Percentiles rank a stretch among this genome's conserved stretches.
Conservation (phyloP, 2,329 filamentous ascomycete species). For the Fusarium sp. region DNA sequence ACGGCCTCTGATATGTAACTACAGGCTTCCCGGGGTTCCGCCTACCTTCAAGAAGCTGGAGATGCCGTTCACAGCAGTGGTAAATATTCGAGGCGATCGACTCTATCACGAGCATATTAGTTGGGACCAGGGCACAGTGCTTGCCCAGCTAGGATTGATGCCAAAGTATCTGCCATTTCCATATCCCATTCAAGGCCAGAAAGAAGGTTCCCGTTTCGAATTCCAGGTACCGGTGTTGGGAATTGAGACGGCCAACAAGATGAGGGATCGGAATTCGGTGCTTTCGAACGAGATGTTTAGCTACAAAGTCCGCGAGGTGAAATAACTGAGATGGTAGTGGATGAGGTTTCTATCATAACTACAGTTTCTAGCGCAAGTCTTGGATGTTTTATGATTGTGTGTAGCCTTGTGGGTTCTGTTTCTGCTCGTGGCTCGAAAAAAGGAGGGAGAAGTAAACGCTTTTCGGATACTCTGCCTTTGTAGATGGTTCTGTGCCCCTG, state of each 20-base stretch:
- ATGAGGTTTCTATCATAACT: neutral
- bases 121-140: conserved; percentile 74
- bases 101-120: conserved; percentile 74
- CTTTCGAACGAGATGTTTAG: conserved; percentile 48
- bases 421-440: neutral
- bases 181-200: conserved; percentile 57
- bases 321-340: neutral
- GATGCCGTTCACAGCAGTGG: conserved; percentile 70
- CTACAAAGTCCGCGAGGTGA: conserved; percentile 31
- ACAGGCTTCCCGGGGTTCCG: conserved; percentile 63
- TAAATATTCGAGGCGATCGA: conserved; percentile 71
- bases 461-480: neutral
- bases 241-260: conserved; percentile 46
- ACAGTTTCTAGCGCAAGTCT: neutral
- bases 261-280: conserved; percentile 44
- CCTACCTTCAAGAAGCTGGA: conserved; percentile 64
- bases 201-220: conserved; percentile 37
- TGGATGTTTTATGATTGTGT: neutral
- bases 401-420: neutral
- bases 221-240: conserved; percentile 48
- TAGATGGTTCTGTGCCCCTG: neutral
- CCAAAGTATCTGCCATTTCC: conserved; percentile 71
- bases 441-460: neutral
- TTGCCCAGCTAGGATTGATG: conserved; percentile 68
- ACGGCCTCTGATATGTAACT: neutral